These are phyloP conservation scores for Didymosphaeria variabile DNA, from an alignment of 2,329 filamentous ascomycete species.

Conservation along the genomic window DNA sequence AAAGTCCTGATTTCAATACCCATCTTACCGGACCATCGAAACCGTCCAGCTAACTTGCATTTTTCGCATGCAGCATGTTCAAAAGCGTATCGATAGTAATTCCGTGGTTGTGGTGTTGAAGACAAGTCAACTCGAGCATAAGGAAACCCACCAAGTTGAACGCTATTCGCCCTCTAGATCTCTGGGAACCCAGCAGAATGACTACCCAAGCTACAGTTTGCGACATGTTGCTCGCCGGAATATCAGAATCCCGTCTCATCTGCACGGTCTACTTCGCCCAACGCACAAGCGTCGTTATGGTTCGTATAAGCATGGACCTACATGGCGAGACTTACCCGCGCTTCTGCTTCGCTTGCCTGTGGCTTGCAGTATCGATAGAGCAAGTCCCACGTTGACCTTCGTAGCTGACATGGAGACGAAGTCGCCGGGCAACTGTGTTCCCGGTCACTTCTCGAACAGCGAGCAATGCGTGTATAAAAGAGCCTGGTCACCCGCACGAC, in stretches of 20 bases:
- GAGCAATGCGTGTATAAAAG: neutral
- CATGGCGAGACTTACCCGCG: neutral
- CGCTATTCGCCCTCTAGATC: neutral
- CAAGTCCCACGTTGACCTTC: neutral
- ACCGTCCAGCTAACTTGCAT: no score
- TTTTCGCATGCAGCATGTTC: no score
- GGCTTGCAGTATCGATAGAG: constrained; percentile 2
- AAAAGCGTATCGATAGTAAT: no score
- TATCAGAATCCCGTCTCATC: neutral
- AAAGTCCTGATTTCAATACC: no score
- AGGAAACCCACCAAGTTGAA: neutral
- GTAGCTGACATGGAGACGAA: neutral
- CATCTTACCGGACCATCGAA: no score
- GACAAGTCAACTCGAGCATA: neutral
- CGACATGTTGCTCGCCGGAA: neutral
- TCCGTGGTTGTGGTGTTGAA: neutral
- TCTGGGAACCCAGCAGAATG: neutral
- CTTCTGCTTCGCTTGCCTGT: neutral
- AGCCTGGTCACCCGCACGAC: neutral
- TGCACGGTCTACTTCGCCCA: neutral
- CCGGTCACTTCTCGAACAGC: neutral
- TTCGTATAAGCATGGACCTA: neutral
- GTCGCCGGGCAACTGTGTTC: neutral
- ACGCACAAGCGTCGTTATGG: neutral
- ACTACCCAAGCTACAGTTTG: neutral